Conservation (phyloP, 2,329 filamentous ascomycete genomes). For the Fusarium pseudocircinatum region DNA sequence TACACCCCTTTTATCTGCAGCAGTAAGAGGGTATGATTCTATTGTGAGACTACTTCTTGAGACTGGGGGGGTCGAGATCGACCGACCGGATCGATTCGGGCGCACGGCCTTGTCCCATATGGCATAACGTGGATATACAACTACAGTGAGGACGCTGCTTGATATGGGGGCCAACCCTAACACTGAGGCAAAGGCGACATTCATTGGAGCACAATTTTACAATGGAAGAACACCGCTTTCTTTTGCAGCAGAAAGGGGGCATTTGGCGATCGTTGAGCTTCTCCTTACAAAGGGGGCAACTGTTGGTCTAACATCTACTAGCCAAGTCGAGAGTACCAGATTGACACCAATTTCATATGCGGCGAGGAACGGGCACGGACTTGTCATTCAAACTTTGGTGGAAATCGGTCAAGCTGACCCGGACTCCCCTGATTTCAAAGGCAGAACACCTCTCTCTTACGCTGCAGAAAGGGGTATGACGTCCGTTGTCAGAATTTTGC, state of each 20-base stretch:
- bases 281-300: neutral
- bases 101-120: neutral
- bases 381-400: fast-evolving
- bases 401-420: neutral
- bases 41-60: neutral
- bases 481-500: fast-evolving
- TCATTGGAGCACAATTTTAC: neutral
- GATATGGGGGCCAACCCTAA: neutral
- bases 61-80: neutral
- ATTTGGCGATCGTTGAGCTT: fast-evolving
- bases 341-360: neutral
- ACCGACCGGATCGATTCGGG: neutral
- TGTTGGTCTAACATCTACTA: fast-evolving
- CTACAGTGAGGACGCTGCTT: neutral
- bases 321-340: fast-evolving
- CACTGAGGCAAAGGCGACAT: neutral
- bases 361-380: neutral
- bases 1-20: neutral
- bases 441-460: neutral
- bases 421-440: fast-evolving
- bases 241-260: neutral
- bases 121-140: neutral
- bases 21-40: fast-evolving
- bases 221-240: neutral
- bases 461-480: neutral